Conservation (phyloP, 176 grass and related monocot genomes). For the Urochloa ruziziensis region DNA sequence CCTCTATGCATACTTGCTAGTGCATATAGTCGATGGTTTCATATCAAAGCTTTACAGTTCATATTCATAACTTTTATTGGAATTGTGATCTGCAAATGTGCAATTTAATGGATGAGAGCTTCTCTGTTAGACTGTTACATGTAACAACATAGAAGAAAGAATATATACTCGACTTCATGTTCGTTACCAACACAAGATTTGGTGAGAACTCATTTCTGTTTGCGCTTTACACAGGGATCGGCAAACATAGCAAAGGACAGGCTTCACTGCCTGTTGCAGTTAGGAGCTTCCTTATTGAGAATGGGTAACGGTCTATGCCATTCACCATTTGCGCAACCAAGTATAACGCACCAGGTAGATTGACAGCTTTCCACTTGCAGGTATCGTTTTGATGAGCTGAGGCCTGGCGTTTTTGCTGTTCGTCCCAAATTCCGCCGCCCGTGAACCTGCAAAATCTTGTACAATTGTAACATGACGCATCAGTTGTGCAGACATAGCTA, state of each 20-base stretch:
- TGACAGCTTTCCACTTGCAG: slow-evolving; percentile 21
- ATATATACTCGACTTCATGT: not conserved
- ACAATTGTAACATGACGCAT: not conserved
- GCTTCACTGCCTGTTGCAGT: slow-evolving; percentile 72
- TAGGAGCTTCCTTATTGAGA: slow-evolving; percentile 75
- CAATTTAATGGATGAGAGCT: not conserved
- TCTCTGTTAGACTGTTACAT: not conserved
- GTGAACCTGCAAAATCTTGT: slow-evolving; percentile 22
- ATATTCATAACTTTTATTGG: not conserved
- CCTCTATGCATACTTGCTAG: not conserved
- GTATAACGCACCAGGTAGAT: not conserved
- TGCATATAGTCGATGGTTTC: not conserved
- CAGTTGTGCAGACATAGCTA: not conserved
- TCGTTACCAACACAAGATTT: not conserved
- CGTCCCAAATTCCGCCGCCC: slow-evolving; percentile 66
- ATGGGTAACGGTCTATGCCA: slow-evolving; percentile 45
- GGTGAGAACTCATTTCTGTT: slow-evolving; percentile 1
- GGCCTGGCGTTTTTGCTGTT: slow-evolving; percentile 67
- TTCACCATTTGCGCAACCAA: not conserved
- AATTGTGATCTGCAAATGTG: not conserved
- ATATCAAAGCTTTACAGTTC: not conserved
- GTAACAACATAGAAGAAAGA: not conserved
- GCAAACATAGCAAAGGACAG: slow-evolving; percentile 87
- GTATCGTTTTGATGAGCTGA: slow-evolving; percentile 75
- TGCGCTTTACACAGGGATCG: slow-evolving; percentile 67